Base-by-base conservation (phyloP, 2,329 filamentous ascomycete species). In the Aspergillus ochraceus region DNA sequence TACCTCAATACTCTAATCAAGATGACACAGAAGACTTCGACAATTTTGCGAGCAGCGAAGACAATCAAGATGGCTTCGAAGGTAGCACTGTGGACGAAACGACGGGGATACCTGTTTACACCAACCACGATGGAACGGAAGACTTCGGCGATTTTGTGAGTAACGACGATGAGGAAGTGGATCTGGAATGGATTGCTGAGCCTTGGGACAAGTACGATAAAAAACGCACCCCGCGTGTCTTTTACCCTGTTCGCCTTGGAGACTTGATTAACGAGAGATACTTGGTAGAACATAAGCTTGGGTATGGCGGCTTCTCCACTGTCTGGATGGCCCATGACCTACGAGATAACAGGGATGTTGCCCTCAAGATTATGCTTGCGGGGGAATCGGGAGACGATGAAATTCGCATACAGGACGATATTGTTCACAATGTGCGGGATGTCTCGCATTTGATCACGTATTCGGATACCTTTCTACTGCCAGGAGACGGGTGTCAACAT, bases 291-390 rank as follows among this genome's bases (percentile, higher is more conserved):
- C 63, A 69, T 52, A 71, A 71, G 54, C 47, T 70, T 17, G 68
- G 67, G n/a, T 61, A 49, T 58, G 66, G 68, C 0, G 63, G 66
- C 36, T 64, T 61, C 32, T 66, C 67, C 3, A 71, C 66, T n/a
- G 66, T 70, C 46, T 71, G 66, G 69, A 64, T 72, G 60, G 68
- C 66, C 24, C 60, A 60, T 61, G 67, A 70, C 52, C 46, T 64
- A 11, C 50, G 65, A 47, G 52, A 61, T 3, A 59, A 64, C 30
- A 66, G 14, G 39, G 55, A 68, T 53, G 67, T 70, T 12, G 68
- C 68, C 17, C 60, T 71, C 22, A 71, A 70, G 57, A 53, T 69
- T n/a, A 63, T 69, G 59, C 39, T 60, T 24, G 53, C 53, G 14
- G 66, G 63, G 14, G 32, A 63, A 49, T 68, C 50, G 54, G 62